Evolutionary conservation across 352 stramenopile species (phyloP).

Genomic region (Globisporangium polare): DNA sequence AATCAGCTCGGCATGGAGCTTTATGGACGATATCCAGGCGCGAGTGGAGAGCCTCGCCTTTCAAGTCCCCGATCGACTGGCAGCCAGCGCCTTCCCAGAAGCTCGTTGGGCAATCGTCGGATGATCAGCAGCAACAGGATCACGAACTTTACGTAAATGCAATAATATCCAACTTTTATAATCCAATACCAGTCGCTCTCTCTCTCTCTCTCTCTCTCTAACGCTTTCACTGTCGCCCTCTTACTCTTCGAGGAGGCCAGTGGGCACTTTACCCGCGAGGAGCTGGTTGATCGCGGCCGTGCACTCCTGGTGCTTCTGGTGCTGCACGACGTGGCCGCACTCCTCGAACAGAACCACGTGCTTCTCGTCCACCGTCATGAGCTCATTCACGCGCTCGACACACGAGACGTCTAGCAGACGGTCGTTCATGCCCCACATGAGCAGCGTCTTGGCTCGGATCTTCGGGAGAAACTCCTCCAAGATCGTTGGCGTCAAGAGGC

Average conservation of each 20-base stretch:
- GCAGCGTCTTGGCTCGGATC: constrained; percentile 44
- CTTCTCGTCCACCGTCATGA: constrained; percentile 29
- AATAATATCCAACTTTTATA: too few relatives aligned
- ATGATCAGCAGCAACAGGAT: too few relatives aligned
- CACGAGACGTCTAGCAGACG: constrained; percentile 61
- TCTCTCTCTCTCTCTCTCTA: too few relatives aligned
- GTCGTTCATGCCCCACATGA: constrained; percentile 71
- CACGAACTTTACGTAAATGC: too few relatives aligned
- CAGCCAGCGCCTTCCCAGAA: too few relatives aligned
- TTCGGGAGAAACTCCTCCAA: constrained; percentile 48
- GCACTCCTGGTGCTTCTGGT: constrained; percentile 55
- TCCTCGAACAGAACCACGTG: constrained; percentile 46
- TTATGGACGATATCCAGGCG: too few relatives aligned
- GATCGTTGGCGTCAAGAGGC: constrained; percentile 37
- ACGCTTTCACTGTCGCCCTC: too few relatives aligned
- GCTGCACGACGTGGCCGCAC: constrained; percentile 54
- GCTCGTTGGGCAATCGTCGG: too few relatives aligned
- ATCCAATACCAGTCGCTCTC: background rate
- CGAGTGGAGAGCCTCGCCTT: too few relatives aligned
- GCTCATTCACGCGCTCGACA: constrained; percentile 47
- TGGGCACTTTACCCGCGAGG: constrained; percentile 20
- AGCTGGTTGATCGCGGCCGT: constrained; percentile 65
- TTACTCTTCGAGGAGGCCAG: background rate
- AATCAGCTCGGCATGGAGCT: too few relatives aligned
- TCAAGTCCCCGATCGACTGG: too few relatives aligned